Percentiles rank a stretch among this genome's conserved stretches.
Conservation (phyloP, 345 rosid genomes). For the Aurinia saxatilis region DNA sequence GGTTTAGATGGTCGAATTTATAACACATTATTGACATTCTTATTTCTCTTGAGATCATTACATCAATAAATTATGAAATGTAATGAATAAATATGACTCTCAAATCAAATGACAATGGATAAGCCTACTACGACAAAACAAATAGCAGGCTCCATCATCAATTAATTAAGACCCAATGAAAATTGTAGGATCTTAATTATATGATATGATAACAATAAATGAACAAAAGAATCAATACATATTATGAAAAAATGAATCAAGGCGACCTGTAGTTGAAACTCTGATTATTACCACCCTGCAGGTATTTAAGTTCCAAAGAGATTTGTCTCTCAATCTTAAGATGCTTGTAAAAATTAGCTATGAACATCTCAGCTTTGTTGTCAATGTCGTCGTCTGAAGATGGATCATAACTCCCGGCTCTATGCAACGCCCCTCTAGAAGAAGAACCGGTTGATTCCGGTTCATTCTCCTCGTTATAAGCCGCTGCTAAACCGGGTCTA, state of each 20-base stretch:
- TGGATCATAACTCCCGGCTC: conserved; percentile 45
- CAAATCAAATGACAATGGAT: background rate
- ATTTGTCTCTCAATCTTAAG: conserved; percentile 80
- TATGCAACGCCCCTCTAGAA: conserved; percentile 25
- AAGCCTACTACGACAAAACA: conserved; percentile 21
- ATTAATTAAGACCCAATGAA: conserved; percentile 9
- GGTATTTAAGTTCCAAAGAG: conserved; percentile 57
- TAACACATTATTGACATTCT: background rate
- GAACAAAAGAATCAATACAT: background rate
- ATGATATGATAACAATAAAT: conserved; percentile 18
- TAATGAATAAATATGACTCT: conserved; percentile 8
- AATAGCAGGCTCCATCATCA: conserved; percentile 1
- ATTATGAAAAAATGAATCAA: background rate
- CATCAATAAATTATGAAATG: conserved; percentile 9
- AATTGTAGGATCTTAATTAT: conserved; percentile 3
- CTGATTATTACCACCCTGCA: conserved; percentile 33
- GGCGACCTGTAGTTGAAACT: conserved; percentile 37
- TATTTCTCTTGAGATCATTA: conserved; percentile 6
- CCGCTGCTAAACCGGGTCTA: conserved; percentile 46
- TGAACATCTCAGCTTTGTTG: conserved; percentile 64
- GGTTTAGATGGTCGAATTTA: too few species aligned
- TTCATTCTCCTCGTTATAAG: conserved; percentile 16
- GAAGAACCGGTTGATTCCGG: conserved; percentile 17
- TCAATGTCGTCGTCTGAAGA: conserved; percentile 62
- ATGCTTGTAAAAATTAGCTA: conserved; percentile 64